Evolutionary conservation across 192 early-diverging fungal species (phyloP), one percentile per base, ranked within the genome.

Genomic region (Podila horticola): DNA sequence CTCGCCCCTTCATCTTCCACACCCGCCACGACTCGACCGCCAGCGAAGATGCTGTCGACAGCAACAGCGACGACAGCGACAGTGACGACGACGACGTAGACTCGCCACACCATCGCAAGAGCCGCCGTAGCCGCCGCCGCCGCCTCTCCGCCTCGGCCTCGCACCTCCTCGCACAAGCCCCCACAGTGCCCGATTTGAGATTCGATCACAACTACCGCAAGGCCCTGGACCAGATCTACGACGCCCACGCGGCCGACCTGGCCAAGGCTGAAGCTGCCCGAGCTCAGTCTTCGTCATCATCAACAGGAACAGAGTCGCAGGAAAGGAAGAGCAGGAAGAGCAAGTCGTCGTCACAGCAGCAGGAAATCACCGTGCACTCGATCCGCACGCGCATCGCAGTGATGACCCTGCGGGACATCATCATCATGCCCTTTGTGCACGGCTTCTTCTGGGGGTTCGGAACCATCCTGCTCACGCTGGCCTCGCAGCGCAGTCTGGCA

Each of bases 381-480:
- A 34, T 81, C 12, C 24, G 65, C 1, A 66, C 76, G 0, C 41
- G 76, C 13, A 64, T 81, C 57, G 68, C 71, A 2, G 71, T 81
- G 17, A 81, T 81, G 76, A 81, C 76, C 1, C 4, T 81, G 12
- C 45, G 76, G 3, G 76, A 81, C 41, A 81, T 81, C 55, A 81
- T 81, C 59, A 72, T 81, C 55, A 81, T 73, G 71, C 76, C 76
- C 4, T 81, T 81, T 49, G 48, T 81, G 41, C 76, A 81, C 36
- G 76, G 76, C 19, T 81, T 81, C 76, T 73, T 81, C 36, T 81
- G 76, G 76, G 76, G 76, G 24, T 81, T 81, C 41, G 76, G 76
- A 10, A 69, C 76, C 0, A 49, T 81, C 11, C 41, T 81, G 17
- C 57, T 81, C 60, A 81, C 76, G 2, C 41, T 81, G 31, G 71